Percentiles rank a stretch among this genome's conserved stretches.
phyloP scores from a whole-genome alignment of 2,329 filamentous ascomycete species.

The Penicillium janthinellum region DNA sequence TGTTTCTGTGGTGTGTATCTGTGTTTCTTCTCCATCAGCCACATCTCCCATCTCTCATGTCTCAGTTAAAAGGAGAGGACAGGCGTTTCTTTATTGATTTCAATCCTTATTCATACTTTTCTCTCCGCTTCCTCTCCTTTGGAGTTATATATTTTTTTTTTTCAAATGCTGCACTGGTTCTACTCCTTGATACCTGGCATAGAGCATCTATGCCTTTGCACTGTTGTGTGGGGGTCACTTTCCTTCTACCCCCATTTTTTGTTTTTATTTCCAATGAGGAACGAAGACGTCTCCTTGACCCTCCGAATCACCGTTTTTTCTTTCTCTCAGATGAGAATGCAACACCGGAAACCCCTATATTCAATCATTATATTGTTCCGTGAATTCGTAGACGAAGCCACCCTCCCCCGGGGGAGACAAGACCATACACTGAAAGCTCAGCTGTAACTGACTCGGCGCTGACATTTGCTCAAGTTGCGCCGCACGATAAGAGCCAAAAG shows the following conservation, averaged over 20 bases:
- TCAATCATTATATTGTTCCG: background rate
- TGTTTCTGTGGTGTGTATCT: background rate
- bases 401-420: background rate
- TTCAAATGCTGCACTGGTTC: constrained; percentile 6
- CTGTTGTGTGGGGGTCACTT: background rate
- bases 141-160: constrained; percentile 3
- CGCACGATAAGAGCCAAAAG: constrained; percentile 1
- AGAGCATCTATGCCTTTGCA: background rate
- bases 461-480: background rate
- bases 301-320: background rate
- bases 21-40: constrained; percentile 6
- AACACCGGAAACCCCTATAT: background rate
- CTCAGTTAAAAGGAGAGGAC: constrained; percentile 22
- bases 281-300: constrained; percentile 2
- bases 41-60: constrained; percentile 5
- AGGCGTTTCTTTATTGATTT: constrained; percentile 17
- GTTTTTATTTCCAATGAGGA: background rate
- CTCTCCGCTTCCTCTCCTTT: constrained; percentile 6
- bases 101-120: background rate
- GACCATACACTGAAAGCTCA: background rate
- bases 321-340: background rate
- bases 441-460: background rate
- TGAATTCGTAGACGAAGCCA: background rate
- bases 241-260: background rate
- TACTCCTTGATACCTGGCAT: constrained; percentile 24